These are phyloP conservation scores for Podila epigama DNA, from an alignment of 192 early-diverging fungal species.

Conservation along the genomic window DNA sequence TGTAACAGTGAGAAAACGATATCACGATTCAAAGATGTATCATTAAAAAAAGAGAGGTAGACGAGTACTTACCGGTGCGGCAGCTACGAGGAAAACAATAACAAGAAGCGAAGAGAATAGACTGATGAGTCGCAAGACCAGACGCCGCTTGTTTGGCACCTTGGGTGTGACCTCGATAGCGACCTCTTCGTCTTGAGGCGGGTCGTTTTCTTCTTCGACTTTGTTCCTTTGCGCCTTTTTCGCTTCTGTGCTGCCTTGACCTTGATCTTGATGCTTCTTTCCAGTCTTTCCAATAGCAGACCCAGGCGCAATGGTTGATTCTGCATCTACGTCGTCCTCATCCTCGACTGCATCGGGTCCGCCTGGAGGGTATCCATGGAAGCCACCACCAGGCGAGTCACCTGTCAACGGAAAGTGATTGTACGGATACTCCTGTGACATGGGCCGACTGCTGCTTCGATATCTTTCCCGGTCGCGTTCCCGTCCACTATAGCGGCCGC, in stretches of 20 bases:
- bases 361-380: slow-evolving; percentile 21
- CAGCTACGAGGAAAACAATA: slow-evolving; percentile 29
- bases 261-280: neutral
- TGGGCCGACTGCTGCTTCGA: slow-evolving; percentile 6
- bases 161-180: neutral
- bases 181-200: slow-evolving; percentile 1
- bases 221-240: neutral
- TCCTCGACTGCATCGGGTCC: slow-evolving; percentile 38
- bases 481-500: neutral
- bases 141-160: slow-evolving; percentile 26
- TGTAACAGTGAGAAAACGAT: neutral
- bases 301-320: slow-evolving; percentile 38
- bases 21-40: neutral
- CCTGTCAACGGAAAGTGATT: neutral
- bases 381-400: neutral
- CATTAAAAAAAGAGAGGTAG: neutral
- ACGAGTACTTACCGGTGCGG: slow-evolving; percentile 36
- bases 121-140: slow-evolving; percentile 31
- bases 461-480: slow-evolving; percentile 7
- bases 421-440: slow-evolving; percentile 15
- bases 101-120: slow-evolving; percentile 14
- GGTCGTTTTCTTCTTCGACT: neutral
- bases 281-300: slow-evolving; percentile 4
- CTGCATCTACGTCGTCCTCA: slow-evolving; percentile 17
- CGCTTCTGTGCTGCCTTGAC: neutral